Conservation (phyloP, 768 basidiomycete genomes). For the Leccinum barrowsii region DNA sequence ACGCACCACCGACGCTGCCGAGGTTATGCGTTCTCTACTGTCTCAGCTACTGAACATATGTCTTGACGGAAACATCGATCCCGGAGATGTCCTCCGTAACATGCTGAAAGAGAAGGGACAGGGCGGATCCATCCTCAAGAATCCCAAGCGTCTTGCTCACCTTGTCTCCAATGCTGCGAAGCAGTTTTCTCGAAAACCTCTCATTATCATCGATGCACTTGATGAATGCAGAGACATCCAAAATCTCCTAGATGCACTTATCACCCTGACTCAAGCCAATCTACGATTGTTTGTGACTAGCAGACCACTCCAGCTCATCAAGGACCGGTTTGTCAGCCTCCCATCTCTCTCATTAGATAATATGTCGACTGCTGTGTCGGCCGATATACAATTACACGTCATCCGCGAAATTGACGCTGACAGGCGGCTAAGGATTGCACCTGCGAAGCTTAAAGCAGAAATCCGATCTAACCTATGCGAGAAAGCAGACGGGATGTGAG, state of each 20-base stretch:
- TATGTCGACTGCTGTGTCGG: neutral
- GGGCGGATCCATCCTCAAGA: neutral
- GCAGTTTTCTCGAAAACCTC: neutral
- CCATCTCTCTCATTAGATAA: slow-evolving; percentile 5
- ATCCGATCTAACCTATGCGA: neutral
- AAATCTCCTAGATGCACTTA: neutral
- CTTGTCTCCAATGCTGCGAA: neutral
- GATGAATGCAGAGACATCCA: slow-evolving; percentile 15
- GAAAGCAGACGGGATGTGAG: slow-evolving; percentile 14
- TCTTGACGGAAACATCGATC: neutral
- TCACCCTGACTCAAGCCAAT: neutral
- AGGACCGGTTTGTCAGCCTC: neutral
- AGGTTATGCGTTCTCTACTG: neutral
- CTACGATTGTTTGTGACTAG: slow-evolving; percentile 13
- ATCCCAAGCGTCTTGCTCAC: neutral
- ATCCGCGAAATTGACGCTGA: slow-evolving; percentile 6
- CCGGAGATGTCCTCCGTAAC: neutral
- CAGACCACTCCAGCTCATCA: slow-evolving; percentile 8
- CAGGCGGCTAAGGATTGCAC: neutral
- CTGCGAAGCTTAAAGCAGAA: neutral
- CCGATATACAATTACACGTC: slow-evolving; percentile 8
- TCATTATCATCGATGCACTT: slow-evolving; percentile 12
- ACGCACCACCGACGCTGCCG: neutral
- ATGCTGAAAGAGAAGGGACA: neutral
- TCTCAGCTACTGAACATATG: neutral